These are phyloP conservation scores for Pouteria campechiana DNA, from an alignment of 179 eudicot species.

Conservation along the genomic window DNA sequence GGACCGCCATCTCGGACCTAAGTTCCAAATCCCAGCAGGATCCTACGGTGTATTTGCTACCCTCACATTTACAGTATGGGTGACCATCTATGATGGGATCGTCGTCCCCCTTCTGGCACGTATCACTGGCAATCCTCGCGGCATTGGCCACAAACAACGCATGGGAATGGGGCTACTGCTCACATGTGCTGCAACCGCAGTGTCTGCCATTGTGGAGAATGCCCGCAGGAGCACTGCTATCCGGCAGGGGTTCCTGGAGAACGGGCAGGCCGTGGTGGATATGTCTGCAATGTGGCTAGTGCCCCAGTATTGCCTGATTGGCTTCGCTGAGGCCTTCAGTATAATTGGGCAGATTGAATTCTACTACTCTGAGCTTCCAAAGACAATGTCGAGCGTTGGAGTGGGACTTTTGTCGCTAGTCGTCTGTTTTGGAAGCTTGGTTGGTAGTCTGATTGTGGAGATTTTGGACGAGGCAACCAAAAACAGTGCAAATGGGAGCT, in stretches of 20 bases:
- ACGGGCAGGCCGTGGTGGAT: slow-evolving; percentile 5
- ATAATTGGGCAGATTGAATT: slow-evolving; percentile 25
- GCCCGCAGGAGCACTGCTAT: slow-evolving; percentile 11
- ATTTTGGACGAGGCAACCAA: slow-evolving; percentile 1
- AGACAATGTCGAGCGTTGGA: slow-evolving; percentile 23
- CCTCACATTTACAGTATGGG: slow-evolving; percentile 21
- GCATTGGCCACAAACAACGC: slow-evolving; percentile 12
- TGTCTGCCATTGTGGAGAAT: slow-evolving; percentile 14
- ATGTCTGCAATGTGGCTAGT: slow-evolving; percentile 37
- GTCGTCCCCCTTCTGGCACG: slow-evolving; percentile 12
- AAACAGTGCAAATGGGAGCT: slow-evolving; percentile 13
- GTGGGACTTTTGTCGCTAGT: slow-evolving; percentile 15
- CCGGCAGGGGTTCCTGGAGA: slow-evolving; percentile 5
- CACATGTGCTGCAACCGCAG: slow-evolving; percentile 6
- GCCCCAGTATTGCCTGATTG: slow-evolving; percentile 22
- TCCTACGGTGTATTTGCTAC: slow-evolving; percentile 11
- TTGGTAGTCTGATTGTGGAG: slow-evolving; percentile 14
- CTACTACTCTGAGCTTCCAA: slow-evolving; percentile 20
- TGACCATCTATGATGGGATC: slow-evolving; percentile 17
- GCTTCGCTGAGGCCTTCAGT: slow-evolving; percentile 25
- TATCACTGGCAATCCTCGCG: slow-evolving; percentile 12
- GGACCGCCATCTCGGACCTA: slow-evolving; percentile 15
- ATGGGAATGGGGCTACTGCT: slow-evolving; percentile 22
- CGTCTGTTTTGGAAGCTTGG: slow-evolving; percentile 10
- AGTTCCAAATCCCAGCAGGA: slow-evolving; percentile 24